Percentiles rank a stretch among this genome's conserved stretches.
phyloP scores from a whole-genome alignment of 2,329 filamentous ascomycete species.

The Chaetomium olivaceum region DNA sequence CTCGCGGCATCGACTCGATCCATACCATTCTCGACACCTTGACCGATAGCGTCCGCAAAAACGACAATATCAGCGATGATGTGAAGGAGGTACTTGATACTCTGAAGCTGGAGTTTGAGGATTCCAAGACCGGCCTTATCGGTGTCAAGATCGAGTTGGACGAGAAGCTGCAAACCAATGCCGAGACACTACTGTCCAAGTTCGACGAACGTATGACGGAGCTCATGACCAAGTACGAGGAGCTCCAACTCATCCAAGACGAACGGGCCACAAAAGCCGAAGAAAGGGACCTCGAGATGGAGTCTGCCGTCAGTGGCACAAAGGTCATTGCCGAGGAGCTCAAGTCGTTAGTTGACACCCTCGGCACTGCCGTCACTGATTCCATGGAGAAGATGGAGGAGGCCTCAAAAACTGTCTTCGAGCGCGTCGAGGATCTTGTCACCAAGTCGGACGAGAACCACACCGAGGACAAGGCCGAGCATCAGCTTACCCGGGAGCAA shows the following conservation, averaged over 20 bases:
- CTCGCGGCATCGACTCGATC: conserved; percentile 69
- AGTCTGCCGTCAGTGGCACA: conserved; percentile 71
- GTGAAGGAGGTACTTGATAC: conserved; percentile 71
- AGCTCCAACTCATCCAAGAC: conserved; percentile 73
- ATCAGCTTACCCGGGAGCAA: conserved; percentile 79
- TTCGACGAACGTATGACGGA: conserved; percentile 70
- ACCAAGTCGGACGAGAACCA: conserved; percentile 74
- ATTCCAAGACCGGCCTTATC: conserved; percentile 76
- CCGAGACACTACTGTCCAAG: conserved; percentile 55
- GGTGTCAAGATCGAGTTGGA: conserved; percentile 81
- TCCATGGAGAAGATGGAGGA: conserved; percentile 84
- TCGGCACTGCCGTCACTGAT: conserved; percentile 77
- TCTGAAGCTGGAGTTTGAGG: conserved; percentile 84
- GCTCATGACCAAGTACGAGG: conserved; percentile 84
- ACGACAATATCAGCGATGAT: conserved; percentile 59
- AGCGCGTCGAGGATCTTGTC: conserved; percentile 76
- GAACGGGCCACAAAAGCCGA: conserved; percentile 73
- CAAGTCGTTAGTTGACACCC: conserved; percentile 79
- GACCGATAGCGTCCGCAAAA: conserved; percentile 61
- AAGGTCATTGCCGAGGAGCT: conserved; percentile 85
- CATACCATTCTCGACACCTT: conserved; percentile 69
- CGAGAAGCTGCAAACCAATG: conserved; percentile 67
- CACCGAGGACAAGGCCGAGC: conserved; percentile 72
- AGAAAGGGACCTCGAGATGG: conserved; percentile 69
- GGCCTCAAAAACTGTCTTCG: conserved; percentile 84